Percentiles rank a stretch among this genome's conserved stretches.
Evolutionary conservation across 2,329 filamentous ascomycete species (phyloP).

Genomic region (Cladophialophora exuberans): DNA sequence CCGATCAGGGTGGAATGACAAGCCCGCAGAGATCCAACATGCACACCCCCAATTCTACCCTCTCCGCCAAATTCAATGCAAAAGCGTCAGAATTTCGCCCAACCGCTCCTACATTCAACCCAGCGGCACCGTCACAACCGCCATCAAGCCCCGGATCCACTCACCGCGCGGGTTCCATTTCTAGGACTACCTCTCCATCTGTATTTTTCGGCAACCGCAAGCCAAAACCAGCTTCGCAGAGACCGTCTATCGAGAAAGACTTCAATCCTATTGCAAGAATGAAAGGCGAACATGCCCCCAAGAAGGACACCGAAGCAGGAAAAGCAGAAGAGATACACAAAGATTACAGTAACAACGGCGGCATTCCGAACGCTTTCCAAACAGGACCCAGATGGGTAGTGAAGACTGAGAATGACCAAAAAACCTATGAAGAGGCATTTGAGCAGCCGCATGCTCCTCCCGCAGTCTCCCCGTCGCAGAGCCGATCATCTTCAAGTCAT

Average conservation of each 20-base stretch:
- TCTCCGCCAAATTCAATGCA: constrained; percentile 57
- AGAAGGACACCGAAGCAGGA: constrained; percentile 31
- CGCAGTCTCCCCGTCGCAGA: constrained; percentile 69
- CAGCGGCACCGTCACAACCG: constrained; percentile 62
- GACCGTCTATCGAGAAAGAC: constrained; percentile 56
- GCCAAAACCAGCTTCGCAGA: constrained; percentile 62
- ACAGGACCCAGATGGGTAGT: constrained; percentile 85
- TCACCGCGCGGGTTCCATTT: constrained; percentile 55
- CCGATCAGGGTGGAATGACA: constrained; percentile 49
- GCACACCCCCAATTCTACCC: constrained; percentile 58
- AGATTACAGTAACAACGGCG: constrained; percentile 75
- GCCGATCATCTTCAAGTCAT: constrained; percentile 62
- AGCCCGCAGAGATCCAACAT: constrained; percentile 48
- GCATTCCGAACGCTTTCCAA: constrained; percentile 81
- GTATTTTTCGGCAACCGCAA: constrained; percentile 72
- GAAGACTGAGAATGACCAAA: constrained; percentile 70
- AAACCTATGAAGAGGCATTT: constrained; percentile 79
- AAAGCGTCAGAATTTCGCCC: constrained; percentile 79
- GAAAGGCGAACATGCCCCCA: constrained; percentile 63
- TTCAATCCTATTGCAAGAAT: constrained; percentile 72
- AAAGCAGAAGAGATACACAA: constrained; percentile 50
- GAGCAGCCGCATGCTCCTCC: constrained; percentile 66
- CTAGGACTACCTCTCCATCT: constrained; percentile 52
- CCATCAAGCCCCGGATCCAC: constrained; percentile 72
- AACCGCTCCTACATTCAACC: constrained; percentile 81